Evolutionary conservation across 805 yeast species (phyloP), one percentile per base, ranked within the genome.

Genomic region (Pichia exigua): DNA sequence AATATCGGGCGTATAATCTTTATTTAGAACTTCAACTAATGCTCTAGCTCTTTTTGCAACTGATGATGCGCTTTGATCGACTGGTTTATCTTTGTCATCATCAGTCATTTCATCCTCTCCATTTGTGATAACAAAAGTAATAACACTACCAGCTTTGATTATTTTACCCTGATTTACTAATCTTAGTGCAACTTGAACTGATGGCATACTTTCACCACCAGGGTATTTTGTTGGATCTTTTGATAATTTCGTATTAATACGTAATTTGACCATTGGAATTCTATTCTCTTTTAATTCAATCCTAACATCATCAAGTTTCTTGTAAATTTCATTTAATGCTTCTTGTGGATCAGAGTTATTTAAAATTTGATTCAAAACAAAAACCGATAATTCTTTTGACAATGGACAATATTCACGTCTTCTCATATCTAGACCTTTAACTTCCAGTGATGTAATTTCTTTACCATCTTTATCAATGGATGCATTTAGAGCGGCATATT

Each of bases 371-470:
- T 84, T 74, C 60, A 94, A 74, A 7, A 88, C 87, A 65, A 75
- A 82, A 9, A 82, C 79, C 1, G 97, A 89, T 7, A 87, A 79
- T 50, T 92, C 96, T 65, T 91, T 94, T 1, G 98, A 88, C 47
- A 94, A 70, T 47, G 90, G 95, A 71, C 97, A 89, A 66, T 79
- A 94, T 68, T 94, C 99, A 74, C 99, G 88, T 68, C 99, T 90
- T 63, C 80, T 83, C 95, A 94, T 84, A 73, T 94, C 99, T 47
- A 94, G 77, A 62, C 99, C 99, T 66, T 94, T 94, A 44, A 92
- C 96, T 67, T 94, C 97, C 56, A 92, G 73, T 20, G 71, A 65
- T 7, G 82, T 71, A 47, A 70, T 73, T 52, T 84, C 80, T 12
- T 79, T 77, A 12, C 89, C 85, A 40, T 72, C 71, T 8, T 54